phyloP scores from a whole-genome alignment of 1,139 yeast genomes.

The Diutina neorugosa region DNA sequence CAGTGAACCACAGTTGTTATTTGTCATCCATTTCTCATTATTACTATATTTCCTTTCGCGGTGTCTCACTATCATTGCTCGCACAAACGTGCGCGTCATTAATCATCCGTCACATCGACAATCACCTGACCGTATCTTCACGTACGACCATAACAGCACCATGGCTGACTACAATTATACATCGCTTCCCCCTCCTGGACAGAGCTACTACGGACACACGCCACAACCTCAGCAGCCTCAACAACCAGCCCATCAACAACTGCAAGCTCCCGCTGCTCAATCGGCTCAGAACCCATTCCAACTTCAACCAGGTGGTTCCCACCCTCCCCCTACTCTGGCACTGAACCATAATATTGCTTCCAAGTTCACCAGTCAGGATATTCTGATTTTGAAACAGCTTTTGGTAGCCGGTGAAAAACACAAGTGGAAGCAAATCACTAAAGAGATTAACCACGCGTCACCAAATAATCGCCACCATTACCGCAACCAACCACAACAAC shows the following conservation, averaged over 20 bases:
- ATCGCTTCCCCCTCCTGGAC: not conserved
- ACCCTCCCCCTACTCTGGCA: not conserved
- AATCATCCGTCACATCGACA: not conserved
- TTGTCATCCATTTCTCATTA: too few species aligned
- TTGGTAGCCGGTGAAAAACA: slow-evolving; percentile 31
- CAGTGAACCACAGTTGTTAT: too few species aligned
- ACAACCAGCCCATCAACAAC: not conserved
- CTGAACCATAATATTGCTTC: slow-evolving; percentile 6
- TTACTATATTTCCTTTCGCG: too few species aligned
- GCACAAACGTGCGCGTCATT: not conserved
- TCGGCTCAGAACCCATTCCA: slow-evolving; percentile 4
- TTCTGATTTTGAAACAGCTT: slow-evolving; percentile 27
- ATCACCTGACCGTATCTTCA: not conserved
- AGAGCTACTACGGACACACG: slow-evolving; percentile 3
- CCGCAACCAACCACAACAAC: not conserved
- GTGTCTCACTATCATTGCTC: not conserved
- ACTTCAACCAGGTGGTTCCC: not conserved
- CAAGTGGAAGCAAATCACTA: slow-evolving; percentile 37
- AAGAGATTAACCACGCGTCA: slow-evolving; percentile 22
- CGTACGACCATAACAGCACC: not conserved
- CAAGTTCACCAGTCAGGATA: slow-evolving; percentile 26
- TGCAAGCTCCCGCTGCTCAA: not conserved
- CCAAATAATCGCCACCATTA: slow-evolving; percentile 10
- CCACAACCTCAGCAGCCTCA: slow-evolving; percentile 1
- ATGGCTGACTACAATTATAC: not conserved